Conservation (phyloP, 352 stramenopile genomes). For the Phytophthora crassamura region DNA sequence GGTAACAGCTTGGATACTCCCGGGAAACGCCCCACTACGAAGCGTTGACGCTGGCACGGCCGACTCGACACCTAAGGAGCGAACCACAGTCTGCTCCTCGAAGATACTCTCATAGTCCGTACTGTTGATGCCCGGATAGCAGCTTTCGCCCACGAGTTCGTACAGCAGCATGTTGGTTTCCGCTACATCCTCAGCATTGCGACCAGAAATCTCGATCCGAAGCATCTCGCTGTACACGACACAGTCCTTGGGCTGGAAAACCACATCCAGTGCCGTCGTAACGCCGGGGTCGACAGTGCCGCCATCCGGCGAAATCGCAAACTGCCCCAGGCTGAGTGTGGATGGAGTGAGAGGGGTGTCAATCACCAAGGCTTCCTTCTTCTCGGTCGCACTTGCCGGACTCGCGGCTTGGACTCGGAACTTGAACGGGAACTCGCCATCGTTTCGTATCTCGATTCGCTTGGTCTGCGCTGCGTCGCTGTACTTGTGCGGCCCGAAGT, state of each 20-base stretch:
- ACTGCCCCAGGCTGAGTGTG: constrained; percentile 75
- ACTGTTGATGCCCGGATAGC: constrained; percentile 92
- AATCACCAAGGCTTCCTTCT: constrained; percentile 35
- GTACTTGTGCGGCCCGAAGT: constrained; percentile 94
- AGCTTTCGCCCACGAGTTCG: constrained; percentile 93
- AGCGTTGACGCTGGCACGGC: constrained; percentile 16
- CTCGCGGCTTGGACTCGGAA: constrained; percentile 61
- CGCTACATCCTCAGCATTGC: constrained; percentile 53
- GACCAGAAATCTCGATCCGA: constrained; percentile 78
- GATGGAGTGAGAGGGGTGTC: constrained; percentile 46
- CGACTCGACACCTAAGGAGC: constrained; percentile 60
- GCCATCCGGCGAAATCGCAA: constrained; percentile 76
- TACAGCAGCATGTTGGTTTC: constrained; percentile 69
- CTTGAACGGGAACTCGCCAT: constrained; percentile 93
- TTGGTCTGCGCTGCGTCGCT: constrained; percentile 80
- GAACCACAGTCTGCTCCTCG: constrained; percentile 95
- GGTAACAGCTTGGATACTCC: constrained; percentile 62
- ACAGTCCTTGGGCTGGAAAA: constrained; percentile 84
- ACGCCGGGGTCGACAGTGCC: constrained; percentile 88
- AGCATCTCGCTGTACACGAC: constrained; percentile 77
- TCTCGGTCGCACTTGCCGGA: constrained; percentile 5
- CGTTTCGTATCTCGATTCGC: constrained; percentile 92
- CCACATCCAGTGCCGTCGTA: constrained; percentile 71
- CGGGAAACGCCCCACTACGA: constrained; percentile 22
- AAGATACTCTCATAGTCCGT: constrained; percentile 93